Base-by-base conservation (phyloP, 2,329 filamentous ascomycete genomes). In the Fusarium sublunatum region DNA sequence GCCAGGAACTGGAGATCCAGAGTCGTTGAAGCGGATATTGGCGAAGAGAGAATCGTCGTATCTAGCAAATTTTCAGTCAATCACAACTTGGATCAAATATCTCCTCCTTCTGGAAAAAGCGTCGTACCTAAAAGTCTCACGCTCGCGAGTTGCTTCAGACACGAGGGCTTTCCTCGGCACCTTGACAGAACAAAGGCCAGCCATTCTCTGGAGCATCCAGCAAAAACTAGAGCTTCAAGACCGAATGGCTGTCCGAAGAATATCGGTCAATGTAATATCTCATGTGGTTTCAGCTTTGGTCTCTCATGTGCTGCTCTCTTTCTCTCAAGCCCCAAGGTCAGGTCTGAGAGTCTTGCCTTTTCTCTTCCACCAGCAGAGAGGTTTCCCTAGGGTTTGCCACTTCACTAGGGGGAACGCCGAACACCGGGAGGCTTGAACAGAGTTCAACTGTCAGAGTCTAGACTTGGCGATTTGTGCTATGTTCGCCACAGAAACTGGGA, bases 121-220 rank as follows among this genome's bases (percentile, higher is more conserved):
- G 29, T 51, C 59, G 11, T 34, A 74, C 72, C 70, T 73, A 54
- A 73, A 74, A 5, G 72, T 73, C 65, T 74, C 72, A 12, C 72
- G 68, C 46, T 74, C 72, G 35, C 72, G 69, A 46, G 60, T 64
- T 22, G 68, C 67, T 50, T 74, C 72, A 22, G 65, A 61, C 39
- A 71, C 66, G 31, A 47, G 8, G 10, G 40, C 47, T 13, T 58
- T 58, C 52, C 26, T 58, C 1, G 61, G 61, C 12, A 53, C 61
- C 52, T 44, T 15, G 9, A 46, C 8, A 43, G 26, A 8, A 41
- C 22, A 28, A 22, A 38, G 43, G 1, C 15, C 40, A 35, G 53
- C 47, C 59, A 62, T 62, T 28, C 15, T 58, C 24, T 29, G 28
- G 8, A 43, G 28, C 35, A 42, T 26, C 15, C 11, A 15, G 56